Base-by-base conservation (phyloP, 1,284 basidiomycete genomes). In the Moniliophthora roreri region DNA sequence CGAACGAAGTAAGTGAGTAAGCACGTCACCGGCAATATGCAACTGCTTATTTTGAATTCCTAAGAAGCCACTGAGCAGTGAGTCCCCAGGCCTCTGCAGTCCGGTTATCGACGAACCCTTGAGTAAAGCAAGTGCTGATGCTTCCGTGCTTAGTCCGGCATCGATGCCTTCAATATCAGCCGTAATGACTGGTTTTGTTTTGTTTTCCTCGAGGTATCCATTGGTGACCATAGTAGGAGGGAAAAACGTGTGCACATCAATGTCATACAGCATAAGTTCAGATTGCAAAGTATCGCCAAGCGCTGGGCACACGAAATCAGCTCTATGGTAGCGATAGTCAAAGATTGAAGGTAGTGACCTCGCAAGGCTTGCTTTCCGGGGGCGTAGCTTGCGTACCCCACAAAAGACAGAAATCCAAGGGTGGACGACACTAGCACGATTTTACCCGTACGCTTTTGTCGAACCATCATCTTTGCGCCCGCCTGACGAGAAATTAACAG, bases 281-380 rank as follows among this genome's bases (percentile, higher is more conserved):
- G 77, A 80, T 3, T 85, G 80, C 24, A 92, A 73, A 0, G 80
- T 70, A 57, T 92, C 89, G 8, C 86, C 85, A 8, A 92, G 78
- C 11, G 40, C 50, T 50, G 20, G 85, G 84, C 83, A 57, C 6
- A 24, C 10, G 24, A 39, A 8, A 13, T 42, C 10, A 38, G 16
- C 24, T 34, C 11, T 15, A 11, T 11, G n/a, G 24, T 16, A 13
- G 40, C 28, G 7, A 32, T 32, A 32, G 28, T 11, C 28, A 48
- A 20, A 15, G n/a, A 16, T 15, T 20, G n/a, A 7, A 28, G 18
- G 2, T 71, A 66, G 65, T 46, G 62, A 91, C 93, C 95, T 72
- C 94, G 77, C 13, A 98, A 70, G 9, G 96, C 96, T 62, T 90
- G 88, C 69, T 98, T 98, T 46, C 86, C 90, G 0, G 95, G 93